Conservation (phyloP, 2,329 filamentous ascomycete species). For the Paracoccidioides brasiliensis region DNA sequence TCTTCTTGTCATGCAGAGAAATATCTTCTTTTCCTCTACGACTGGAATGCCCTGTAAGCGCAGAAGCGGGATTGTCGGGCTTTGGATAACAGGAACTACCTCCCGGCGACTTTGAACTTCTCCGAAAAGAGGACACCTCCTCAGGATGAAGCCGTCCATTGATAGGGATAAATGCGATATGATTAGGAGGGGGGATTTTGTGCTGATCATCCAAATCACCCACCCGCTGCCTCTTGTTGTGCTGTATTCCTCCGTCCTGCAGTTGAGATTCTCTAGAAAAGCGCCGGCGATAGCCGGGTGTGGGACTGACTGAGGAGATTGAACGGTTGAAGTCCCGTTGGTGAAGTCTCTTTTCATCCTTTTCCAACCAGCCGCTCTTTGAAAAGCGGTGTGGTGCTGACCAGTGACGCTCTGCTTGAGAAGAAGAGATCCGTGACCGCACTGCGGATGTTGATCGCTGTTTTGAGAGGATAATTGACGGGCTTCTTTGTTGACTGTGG, state of each 20-base stretch:
- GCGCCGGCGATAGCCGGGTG: slow-evolving; percentile 4
- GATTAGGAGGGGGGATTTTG: background rate
- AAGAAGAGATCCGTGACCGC: background rate
- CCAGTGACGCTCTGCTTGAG: background rate
- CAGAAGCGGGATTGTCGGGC: background rate
- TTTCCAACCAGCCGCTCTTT: slow-evolving; percentile 7
- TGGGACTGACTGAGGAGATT: slow-evolving; percentile 6
- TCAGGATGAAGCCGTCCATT: background rate
- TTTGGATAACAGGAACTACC: background rate
- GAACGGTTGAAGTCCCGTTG: background rate
- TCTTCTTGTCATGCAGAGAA: background rate
- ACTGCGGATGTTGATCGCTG: background rate
- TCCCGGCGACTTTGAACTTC: background rate
- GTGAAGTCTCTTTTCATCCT: background rate
- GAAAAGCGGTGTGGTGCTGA: background rate
- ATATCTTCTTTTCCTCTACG: background rate
- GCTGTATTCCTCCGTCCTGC: background rate
- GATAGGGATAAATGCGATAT: background rate
- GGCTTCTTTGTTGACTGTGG: background rate
- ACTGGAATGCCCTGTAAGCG: background rate
- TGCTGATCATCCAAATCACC: background rate
- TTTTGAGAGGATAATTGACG: background rate
- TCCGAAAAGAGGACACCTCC: background rate
- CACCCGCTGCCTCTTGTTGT: background rate
- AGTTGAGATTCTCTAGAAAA: background rate